These are phyloP conservation scores for Aspergillus sp. DNA, from an alignment of 2,329 filamentous ascomycete species.

Conservation along the genomic window DNA sequence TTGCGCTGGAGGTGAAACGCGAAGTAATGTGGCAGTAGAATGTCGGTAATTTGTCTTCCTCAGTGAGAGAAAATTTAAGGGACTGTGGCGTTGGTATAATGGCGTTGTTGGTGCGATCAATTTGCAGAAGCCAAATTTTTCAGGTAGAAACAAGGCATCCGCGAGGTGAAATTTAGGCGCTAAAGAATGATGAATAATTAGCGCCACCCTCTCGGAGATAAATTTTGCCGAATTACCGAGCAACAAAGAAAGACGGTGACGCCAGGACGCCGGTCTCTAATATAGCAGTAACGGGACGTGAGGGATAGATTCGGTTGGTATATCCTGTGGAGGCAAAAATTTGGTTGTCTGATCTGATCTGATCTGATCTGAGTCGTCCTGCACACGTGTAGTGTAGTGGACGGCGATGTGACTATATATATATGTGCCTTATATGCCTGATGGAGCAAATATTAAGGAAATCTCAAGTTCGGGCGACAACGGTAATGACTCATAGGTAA, in stretches of 20 bases:
- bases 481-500: too few species aligned
- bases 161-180: constrained; percentile 6
- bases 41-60: neutral
- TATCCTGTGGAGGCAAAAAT: neutral
- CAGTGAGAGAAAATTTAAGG: neutral
- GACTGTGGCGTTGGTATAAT: constrained; percentile 2
- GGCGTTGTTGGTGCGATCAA: constrained; percentile 1
- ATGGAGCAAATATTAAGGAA: neutral
- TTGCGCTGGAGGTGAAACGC: constrained; percentile 6
- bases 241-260: neutral
- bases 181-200: neutral
- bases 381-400: neutral
- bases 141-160: constrained; percentile 20
- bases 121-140: constrained; percentile 14
- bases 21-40: constrained; percentile 1
- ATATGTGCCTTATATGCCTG: neutral
- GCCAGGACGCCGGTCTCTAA: neutral
- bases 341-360: neutral
- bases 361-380: neutral
- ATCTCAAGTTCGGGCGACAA: too few species aligned
- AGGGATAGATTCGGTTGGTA: neutral
- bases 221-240: neutral
- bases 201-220: neutral
- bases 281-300: neutral
- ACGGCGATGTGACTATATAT: neutral